Percentiles rank a stretch among this genome's conserved stretches.
Conservation (phyloP, 192 early-diverging fungal genomes). For the Chytriomyces hyalinus region DNA sequence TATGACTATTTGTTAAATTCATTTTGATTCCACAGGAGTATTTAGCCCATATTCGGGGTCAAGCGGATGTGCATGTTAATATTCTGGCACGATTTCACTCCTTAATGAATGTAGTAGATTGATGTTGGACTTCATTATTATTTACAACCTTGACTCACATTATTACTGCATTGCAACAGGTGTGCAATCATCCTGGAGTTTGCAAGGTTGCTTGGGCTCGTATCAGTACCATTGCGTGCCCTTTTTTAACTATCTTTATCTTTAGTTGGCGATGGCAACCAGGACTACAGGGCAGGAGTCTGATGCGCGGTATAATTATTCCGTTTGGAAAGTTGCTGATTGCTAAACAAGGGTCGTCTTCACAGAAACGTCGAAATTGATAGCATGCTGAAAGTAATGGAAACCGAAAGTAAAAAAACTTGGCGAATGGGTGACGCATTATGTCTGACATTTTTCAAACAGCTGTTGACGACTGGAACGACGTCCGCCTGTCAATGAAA, state of each 20-base stretch:
- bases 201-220: background rate
- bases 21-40: background rate
- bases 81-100: no score
- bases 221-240: background rate
- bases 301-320: no score
- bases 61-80: no score
- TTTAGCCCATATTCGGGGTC: background rate
- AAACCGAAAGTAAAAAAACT: constrained; percentile 12
- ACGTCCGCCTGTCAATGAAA: constrained; percentile 25
- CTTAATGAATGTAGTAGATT: no score
- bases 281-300: no score
- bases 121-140: no score
- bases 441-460: constrained; percentile 20
- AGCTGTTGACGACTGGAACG: constrained; percentile 23
- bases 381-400: background rate
- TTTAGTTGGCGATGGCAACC: background rate
- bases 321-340: no score
- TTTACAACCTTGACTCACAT: no score
- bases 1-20: background rate
- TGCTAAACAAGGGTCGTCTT: no score
- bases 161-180: no score
- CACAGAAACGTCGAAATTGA: background rate
- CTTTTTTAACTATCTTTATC: background rate
- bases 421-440: constrained; percentile 7
- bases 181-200: constrained; percentile 9